Percentiles rank a stretch among this genome's conserved stretches.
These are phyloP conservation scores for Cryptococcus sp. DNA, from an alignment of 1,284 basidiomycete species.

Conservation along the genomic window DNA sequence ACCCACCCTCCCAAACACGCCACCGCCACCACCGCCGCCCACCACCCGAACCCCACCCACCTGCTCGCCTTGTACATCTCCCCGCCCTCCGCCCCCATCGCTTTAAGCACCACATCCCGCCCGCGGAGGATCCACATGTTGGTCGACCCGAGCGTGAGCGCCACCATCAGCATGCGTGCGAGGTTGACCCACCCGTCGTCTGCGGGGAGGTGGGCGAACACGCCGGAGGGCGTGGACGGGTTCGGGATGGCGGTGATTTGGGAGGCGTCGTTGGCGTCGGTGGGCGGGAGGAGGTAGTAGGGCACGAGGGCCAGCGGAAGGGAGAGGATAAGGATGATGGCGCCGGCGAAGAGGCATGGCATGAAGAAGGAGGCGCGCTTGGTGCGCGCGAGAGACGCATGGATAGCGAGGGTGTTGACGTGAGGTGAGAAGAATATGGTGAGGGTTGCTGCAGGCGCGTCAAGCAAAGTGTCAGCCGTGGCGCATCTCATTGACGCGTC, in stretches of 20 bases:
- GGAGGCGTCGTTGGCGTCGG: not conserved
- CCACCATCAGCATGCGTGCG: conserved; percentile 44
- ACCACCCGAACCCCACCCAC: conserved; percentile 44
- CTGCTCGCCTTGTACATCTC: conserved; percentile 38
- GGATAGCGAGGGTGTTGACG: conserved; percentile 47
- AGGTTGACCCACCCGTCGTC: conserved; percentile 47
- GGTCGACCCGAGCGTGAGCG: conserved; percentile 33
- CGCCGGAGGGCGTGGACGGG: conserved; percentile 27
- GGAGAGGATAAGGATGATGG: conserved; percentile 37
- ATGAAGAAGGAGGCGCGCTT: conserved; percentile 41
- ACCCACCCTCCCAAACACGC: conserved; percentile 42
- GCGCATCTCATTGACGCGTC: too few species aligned
- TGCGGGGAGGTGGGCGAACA: conserved; percentile 36
- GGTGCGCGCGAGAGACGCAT: conserved; percentile 38
- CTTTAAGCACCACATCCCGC: conserved; percentile 39
- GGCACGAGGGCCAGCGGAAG: conserved; percentile 50
- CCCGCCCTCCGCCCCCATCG: conserved; percentile 40
- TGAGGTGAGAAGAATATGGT: conserved; percentile 49
- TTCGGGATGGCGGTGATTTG: conserved; percentile 7
- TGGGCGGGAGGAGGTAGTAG: conserved; percentile 47
- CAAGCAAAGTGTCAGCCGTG: not conserved
- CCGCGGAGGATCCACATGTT: conserved; percentile 47
- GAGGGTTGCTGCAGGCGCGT: conserved; percentile 35
- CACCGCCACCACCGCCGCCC: conserved; percentile 35
- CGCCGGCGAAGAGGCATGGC: conserved; percentile 38